These are phyloP conservation scores for Fulvia fulva DNA, from an alignment of 2,329 filamentous ascomycete genomes.

Conservation along the genomic window DNA sequence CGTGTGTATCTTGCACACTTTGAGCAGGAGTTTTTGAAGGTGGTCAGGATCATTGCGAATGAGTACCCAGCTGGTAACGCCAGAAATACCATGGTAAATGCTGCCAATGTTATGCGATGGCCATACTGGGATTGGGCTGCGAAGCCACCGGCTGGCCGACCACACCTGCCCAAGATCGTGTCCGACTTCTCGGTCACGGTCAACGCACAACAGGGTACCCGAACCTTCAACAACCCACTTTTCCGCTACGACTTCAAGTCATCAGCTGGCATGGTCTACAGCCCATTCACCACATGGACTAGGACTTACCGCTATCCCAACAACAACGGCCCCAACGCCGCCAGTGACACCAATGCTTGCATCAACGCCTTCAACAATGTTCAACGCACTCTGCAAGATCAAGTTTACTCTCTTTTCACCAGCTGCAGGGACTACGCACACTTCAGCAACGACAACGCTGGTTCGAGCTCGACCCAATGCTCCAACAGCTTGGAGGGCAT, in stretches of 20 bases:
- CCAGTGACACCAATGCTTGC: conserved; percentile 13
- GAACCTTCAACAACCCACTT: conserved; percentile 26
- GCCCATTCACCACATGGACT: conserved; percentile 22
- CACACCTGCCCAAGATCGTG: conserved; percentile 20
- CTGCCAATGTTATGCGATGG: conserved; percentile 22
- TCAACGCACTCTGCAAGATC: conserved; percentile 22
- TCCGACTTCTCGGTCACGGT: conserved; percentile 22
- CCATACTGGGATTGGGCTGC: conserved; percentile 32
- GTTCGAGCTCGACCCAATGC: conserved; percentile 19
- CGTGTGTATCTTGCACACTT: conserved; percentile 27
- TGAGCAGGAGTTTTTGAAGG: conserved; percentile 26
- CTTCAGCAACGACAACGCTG: conserved; percentile 26
- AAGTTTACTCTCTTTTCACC: conserved; percentile 27
- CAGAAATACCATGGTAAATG: conserved; percentile 14
- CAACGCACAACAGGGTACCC: conserved; percentile 19
- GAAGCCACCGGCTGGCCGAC: conserved; percentile 10
- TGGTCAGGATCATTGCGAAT: conserved; percentile 18
- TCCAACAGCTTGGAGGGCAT: conserved; percentile 26
- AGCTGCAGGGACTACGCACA: conserved; percentile 23
- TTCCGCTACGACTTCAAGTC: conserved; percentile 26
- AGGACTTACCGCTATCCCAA: conserved; percentile 25
- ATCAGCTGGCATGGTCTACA: conserved; percentile 17
- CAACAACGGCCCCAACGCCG: conserved; percentile 18
- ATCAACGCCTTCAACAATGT: conserved; percentile 17
- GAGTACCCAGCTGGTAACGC: conserved; percentile 12